Base-by-base conservation (phyloP, 805 yeast genomes). In the Ogataea saltuana region DNA sequence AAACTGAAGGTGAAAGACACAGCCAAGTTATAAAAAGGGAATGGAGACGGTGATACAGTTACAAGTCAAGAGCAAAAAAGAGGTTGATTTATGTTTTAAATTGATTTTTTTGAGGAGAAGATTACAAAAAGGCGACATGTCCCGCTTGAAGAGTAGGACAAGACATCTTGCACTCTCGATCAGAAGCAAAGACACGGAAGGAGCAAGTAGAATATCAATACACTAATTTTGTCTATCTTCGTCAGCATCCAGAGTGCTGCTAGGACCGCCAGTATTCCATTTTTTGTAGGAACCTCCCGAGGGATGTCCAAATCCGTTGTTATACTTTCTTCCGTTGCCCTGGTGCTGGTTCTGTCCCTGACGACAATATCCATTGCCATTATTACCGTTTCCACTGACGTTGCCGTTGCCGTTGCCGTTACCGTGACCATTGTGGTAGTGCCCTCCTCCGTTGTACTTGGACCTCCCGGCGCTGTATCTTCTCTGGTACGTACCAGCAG, bases 391-490 rank as follows among this genome's bases (percentile, higher is more conserved):
- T 22, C 43, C 28, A 21, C 23, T 32, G 20, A 37, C 23, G 13
- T 21, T 25, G n/a, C 21, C 17, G 16, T 29, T 25, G 16, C 13
- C 28, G 37, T 41, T 45, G 27, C 39, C 42, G 22, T 28, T 38
- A 31, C 39, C 38, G 13, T 15, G 36, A 12, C 44, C 48, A 18
- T 39, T 44, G 16, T 26, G 20, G 29, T 45, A 19, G 18, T 26
- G 23, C 10, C 42, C 36, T 7, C 21, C 21, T 7, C 17, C 19
- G 16, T 22, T 21, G 15, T 41, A 28, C 34, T 48, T 48, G 28
- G 41, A 8, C 29, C 46, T 29, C 6, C 49, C 49, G 28, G 39
- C 42, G 12, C 44, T 31, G 41, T 35, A 45, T 29, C 50, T 44
- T 39, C 47, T 25, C 22, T 21, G 45, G 26, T 30, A 19, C 17